phyloP scores from a whole-genome alignment of 768 basidiomycete genomes.

The Clavaria fumosa region DNA sequence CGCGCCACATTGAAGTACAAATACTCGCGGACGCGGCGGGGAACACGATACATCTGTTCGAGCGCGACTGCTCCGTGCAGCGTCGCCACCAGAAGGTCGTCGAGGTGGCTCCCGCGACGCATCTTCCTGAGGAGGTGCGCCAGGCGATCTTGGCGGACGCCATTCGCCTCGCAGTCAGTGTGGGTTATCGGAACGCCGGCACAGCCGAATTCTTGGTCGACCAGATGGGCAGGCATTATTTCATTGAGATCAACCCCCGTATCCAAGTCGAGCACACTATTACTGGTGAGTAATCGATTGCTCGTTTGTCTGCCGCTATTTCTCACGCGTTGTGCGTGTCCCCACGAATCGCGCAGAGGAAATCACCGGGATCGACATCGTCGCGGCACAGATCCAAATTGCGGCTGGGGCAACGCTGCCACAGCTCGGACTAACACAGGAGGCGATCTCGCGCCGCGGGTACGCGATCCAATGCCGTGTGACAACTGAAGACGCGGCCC shows the following conservation, averaged over 20 bases:
- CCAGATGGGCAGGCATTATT: slow-evolving; percentile 91
- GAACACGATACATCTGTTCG: slow-evolving; percentile 95
- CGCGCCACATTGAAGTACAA: slow-evolving; percentile 96
- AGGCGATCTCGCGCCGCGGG: slow-evolving; percentile 88
- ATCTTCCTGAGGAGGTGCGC: slow-evolving; percentile 81
- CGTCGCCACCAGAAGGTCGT: slow-evolving; percentile 98
- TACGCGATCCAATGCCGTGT: slow-evolving; percentile 98
- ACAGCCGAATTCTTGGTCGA: slow-evolving; percentile 98
- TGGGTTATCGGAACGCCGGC: slow-evolving; percentile 92
- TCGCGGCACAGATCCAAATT: slow-evolving; percentile 98
- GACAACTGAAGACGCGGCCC: slow-evolving; percentile 92
- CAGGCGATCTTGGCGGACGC: slow-evolving; percentile 82
- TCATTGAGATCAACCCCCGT: slow-evolving; percentile 99
- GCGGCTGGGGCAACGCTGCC: slow-evolving; percentile 95
- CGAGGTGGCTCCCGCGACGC: slow-evolving; percentile 93
- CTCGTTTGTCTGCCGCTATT: slow-evolving; percentile 2
- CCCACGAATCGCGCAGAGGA: no score
- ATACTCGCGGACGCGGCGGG: slow-evolving; percentile 81
- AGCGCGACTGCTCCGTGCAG: slow-evolving; percentile 98
- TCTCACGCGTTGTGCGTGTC: no score
- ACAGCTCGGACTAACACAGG: slow-evolving; percentile 90
- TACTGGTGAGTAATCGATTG: slow-evolving; percentile 41
- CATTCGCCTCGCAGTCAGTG: slow-evolving; percentile 86
- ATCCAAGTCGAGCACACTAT: slow-evolving; percentile 99
- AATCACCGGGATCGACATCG: slow-evolving; percentile 98